Conservation (phyloP, 2,329 filamentous ascomycete genomes). For the Coccinonectria pachysandricola region DNA sequence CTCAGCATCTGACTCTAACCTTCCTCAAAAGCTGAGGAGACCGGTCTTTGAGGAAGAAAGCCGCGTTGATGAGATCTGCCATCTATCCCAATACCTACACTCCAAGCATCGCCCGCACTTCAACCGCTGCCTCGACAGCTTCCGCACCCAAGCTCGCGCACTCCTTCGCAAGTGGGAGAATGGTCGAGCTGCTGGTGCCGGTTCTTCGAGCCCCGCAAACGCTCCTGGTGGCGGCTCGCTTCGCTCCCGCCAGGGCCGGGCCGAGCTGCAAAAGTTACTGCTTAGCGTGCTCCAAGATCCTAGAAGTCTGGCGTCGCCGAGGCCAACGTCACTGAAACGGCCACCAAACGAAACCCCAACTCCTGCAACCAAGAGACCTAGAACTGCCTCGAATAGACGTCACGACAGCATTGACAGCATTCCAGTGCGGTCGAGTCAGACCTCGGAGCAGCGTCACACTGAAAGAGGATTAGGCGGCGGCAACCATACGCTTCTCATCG, state of each 20-base stretch:
- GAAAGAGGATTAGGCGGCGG: neutral
- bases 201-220: constrained; percentile 12
- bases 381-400: too few species aligned
- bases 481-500: constrained; percentile 4
- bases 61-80: constrained; percentile 14
- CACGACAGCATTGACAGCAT: too few species aligned
- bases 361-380: constrained; percentile 9
- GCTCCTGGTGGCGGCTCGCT: constrained; percentile 11
- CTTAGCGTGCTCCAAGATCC: constrained; percentile 9
- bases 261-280: constrained; percentile 16
- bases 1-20: too few species aligned
- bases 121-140: constrained; percentile 12
- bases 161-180: constrained; percentile 10
- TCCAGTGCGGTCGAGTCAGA: too few species aligned
- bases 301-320: constrained; percentile 5
- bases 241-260: constrained; percentile 13
- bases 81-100: constrained; percentile 11
- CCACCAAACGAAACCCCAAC: constrained; percentile 12
- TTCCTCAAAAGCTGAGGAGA: too few species aligned
- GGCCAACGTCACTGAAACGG: constrained; percentile 11
- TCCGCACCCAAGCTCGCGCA: constrained; percentile 13
- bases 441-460: too few species aligned
- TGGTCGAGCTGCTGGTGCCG: constrained; percentile 10
- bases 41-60: constrained; percentile 15
- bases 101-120: constrained; percentile 10